phyloP scores from a whole-genome alignment of 1,284 basidiomycete genomes.

The Spongispora temasekensis region DNA sequence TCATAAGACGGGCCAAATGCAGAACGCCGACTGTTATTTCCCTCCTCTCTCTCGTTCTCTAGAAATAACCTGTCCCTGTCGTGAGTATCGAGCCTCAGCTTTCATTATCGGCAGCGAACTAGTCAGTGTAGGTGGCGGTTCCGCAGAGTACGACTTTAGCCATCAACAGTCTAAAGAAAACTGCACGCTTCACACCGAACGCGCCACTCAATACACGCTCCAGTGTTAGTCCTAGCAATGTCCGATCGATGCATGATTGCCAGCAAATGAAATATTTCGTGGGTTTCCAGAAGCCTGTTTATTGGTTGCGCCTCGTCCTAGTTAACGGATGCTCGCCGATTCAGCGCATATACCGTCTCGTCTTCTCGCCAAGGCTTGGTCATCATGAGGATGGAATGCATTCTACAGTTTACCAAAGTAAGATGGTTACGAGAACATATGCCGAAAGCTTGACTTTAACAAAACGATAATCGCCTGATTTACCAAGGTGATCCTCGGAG shows the following conservation, averaged over 20 bases:
- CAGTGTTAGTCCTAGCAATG: conserved; percentile 3
- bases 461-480: conserved; percentile 10
- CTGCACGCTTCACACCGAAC: not conserved
- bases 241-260: conserved; percentile 1
- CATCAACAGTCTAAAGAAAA: not conserved
- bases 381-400: conserved; percentile 5
- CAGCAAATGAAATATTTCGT: conserved; percentile 7
- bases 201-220: conserved; percentile 11
- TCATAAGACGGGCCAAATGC: conserved; percentile 13
- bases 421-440: conserved; percentile 10
- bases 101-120: conserved; percentile 2
- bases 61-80: not conserved
- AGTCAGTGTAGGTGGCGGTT: conserved; percentile 6
- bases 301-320: not conserved
- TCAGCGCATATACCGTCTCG: not conserved
- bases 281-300: conserved; percentile 6
- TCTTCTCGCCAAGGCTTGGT: not conserved
- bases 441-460: conserved; percentile 1
- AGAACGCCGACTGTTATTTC: not conserved
- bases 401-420: conserved; percentile 7
- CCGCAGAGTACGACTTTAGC: not conserved
- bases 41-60: not conserved
- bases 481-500: conserved; percentile 54
- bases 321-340: not conserved
- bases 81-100: no score